A percentile compares a stretch with the other conserved stretches of the same genome.
Conservation (phyloP, 345 rosid species). For the Moricandia arvensis region DNA sequence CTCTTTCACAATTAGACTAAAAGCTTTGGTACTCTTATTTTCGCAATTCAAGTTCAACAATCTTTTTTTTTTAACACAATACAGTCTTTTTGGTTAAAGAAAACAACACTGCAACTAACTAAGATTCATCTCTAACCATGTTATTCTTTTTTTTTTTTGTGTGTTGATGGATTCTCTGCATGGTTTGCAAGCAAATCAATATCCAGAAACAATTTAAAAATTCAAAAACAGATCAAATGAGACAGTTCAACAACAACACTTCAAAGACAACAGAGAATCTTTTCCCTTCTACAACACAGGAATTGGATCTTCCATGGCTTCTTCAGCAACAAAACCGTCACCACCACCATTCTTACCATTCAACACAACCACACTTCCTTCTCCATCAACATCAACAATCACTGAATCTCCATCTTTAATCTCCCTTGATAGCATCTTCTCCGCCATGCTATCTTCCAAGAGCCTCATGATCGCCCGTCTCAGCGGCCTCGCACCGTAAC, state of each 20-base stretch:
- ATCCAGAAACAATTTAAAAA: constrained; percentile 19
- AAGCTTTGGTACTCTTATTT: constrained; percentile 9
- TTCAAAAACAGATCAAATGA: constrained; percentile 1
- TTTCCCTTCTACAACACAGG: constrained; percentile 43
- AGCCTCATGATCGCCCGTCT: constrained; percentile 96
- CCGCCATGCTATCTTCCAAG: constrained; percentile 96
- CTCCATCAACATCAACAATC: constrained; percentile 78
- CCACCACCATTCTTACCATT: constrained; percentile 65
- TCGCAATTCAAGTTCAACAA: not conserved
- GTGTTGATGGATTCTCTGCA: not conserved
- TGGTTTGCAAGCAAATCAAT: not conserved
- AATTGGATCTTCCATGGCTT: constrained; percentile 50
- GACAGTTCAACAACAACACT: constrained; percentile 9
- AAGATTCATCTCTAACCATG: not conserved
- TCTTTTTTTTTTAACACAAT: too few relatives aligned
- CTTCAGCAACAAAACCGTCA: constrained; percentile 27
- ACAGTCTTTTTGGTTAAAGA: too few relatives aligned
- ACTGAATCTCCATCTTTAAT: constrained; percentile 94
- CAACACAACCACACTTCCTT: constrained; percentile 83
- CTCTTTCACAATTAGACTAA: not conserved
- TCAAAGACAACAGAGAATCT: not conserved
- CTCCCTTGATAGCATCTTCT: constrained; percentile 94
- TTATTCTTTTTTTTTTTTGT: not conserved
- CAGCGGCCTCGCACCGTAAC: constrained; percentile 95
- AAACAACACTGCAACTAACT: not conserved